Conservation (phyloP, 768 basidiomycete species). For the Trametopsis cervina region DNA sequence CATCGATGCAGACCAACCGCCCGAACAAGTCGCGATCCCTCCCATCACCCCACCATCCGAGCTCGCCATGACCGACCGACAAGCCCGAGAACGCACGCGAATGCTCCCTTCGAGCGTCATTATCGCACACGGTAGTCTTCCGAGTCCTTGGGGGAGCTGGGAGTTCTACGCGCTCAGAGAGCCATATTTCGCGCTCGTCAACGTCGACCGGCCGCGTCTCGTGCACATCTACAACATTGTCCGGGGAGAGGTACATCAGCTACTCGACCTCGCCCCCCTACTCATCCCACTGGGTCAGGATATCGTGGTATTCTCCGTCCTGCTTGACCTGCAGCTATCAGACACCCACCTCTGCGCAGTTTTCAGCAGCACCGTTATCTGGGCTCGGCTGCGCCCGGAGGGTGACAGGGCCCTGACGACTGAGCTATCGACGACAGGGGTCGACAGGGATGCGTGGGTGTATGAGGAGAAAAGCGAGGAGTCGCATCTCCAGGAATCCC, state of each 20-base stretch:
- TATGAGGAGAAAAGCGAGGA: constrained; percentile 1
- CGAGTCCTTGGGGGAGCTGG: constrained; percentile 8
- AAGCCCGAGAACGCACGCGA: constrained; percentile 7
- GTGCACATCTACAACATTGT: constrained; percentile 14
- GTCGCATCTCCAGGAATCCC: neutral
- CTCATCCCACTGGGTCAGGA: constrained; percentile 1
- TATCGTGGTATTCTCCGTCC: neutral
- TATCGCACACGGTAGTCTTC: constrained; percentile 12
- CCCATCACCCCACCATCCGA: constrained; percentile 5
- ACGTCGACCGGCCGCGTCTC: constrained; percentile 6
- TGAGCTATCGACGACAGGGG: no score
- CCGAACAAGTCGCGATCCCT: constrained; percentile 4
- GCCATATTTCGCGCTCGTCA: constrained; percentile 12
- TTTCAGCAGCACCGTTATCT: constrained; percentile 10
- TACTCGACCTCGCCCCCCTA: constrained; percentile 7
- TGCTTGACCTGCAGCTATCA: constrained; percentile 17
- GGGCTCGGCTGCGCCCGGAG: constrained; percentile 4
- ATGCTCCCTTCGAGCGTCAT: neutral
- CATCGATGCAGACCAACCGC: neutral
- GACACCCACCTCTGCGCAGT: constrained; percentile 10
- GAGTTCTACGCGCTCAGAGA: constrained; percentile 1
- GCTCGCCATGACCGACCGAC: constrained; percentile 11
- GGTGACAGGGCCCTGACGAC: neutral
- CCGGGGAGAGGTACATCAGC: constrained; percentile 10
- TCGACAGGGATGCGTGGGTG: neutral